Evolutionary conservation across 2,329 filamentous ascomycete genomes (phyloP).

Genomic region (Colletotrichum camelliae): DNA sequence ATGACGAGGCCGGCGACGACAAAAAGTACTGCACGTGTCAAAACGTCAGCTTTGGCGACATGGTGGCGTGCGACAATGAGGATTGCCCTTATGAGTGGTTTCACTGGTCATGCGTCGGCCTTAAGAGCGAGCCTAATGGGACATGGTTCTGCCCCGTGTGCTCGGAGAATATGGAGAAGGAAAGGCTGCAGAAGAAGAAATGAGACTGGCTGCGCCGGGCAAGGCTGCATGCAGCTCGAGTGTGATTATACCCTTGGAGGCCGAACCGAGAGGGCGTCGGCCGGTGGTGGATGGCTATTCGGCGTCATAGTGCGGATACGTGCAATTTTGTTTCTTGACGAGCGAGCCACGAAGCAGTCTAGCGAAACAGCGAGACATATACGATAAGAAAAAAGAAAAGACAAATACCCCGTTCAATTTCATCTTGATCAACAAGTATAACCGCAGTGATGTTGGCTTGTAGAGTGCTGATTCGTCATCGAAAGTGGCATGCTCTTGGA

Average conservation of each 20-base stretch:
- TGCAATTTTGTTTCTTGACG: not conserved
- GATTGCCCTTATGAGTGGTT: slow-evolving; percentile 87
- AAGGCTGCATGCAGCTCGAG: not conserved
- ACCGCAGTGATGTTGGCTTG: not conserved
- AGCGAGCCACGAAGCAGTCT: not conserved
- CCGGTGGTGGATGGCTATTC: not conserved
- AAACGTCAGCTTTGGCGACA: slow-evolving; percentile 83
- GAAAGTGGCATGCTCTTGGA: not conserved
- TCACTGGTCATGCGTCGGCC: slow-evolving; percentile 77
- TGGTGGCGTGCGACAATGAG: slow-evolving; percentile 89
- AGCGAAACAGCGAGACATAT: not conserved
- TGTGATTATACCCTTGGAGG: slow-evolving; percentile 13
- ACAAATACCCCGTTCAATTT: not conserved
- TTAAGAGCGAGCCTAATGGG: slow-evolving; percentile 71
- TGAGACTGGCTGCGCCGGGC: not conserved
- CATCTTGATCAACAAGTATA: not conserved
- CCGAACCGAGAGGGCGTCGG: not conserved
- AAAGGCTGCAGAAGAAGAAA: slow-evolving; percentile 26
- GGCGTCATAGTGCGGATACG: not conserved
- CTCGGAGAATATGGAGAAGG: slow-evolving; percentile 56
- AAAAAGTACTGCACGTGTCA: slow-evolving; percentile 86
- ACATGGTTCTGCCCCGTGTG: slow-evolving; percentile 73
- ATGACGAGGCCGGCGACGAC: slow-evolving; percentile 77
- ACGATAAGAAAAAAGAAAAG: not conserved
- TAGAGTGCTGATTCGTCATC: not conserved